phyloP scores from a whole-genome alignment of 2,329 filamentous ascomycete genomes.

The Botrytis galanthina region DNA sequence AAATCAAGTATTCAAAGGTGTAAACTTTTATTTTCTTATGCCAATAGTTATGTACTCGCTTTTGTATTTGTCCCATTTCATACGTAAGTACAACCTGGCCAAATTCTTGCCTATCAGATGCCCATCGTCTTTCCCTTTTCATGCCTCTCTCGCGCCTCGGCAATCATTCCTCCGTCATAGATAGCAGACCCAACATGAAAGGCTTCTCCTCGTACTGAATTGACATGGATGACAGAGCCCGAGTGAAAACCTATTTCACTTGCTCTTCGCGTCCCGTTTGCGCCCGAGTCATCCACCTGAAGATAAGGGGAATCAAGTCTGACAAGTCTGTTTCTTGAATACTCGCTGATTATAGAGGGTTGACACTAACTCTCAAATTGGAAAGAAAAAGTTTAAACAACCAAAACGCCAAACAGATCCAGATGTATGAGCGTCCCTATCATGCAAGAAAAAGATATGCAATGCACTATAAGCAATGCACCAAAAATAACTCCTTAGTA shows the following conservation, averaged over 20 bases:
- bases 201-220: not conserved
- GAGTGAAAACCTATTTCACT: not conserved
- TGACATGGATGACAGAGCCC: not conserved
- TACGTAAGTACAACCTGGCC: not conserved
- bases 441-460: not conserved
- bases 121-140: not conserved
- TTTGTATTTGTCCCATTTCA: not conserved
- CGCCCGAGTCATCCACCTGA: not conserved
- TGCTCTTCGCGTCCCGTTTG: not conserved
- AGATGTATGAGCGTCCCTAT: not conserved
- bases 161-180: not conserved
- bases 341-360: slow-evolving; percentile 6
- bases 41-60: not conserved
- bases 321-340: slow-evolving; percentile 17
- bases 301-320: not conserved
- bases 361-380: slow-evolving; percentile 4
- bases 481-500: slow-evolving; percentile 11
- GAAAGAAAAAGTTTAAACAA: not conserved
- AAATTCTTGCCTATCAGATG: not conserved
- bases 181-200: not conserved
- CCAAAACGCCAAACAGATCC: slow-evolving; percentile 8
- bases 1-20: not conserved
- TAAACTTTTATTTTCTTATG: not conserved
- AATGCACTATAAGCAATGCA: slow-evolving; percentile 11
- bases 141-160: not conserved